Percentiles rank a stretch among this genome's conserved stretches.
phyloP scores from a whole-genome alignment of 768 basidiomycete genomes.

The Panellus pusillus region DNA sequence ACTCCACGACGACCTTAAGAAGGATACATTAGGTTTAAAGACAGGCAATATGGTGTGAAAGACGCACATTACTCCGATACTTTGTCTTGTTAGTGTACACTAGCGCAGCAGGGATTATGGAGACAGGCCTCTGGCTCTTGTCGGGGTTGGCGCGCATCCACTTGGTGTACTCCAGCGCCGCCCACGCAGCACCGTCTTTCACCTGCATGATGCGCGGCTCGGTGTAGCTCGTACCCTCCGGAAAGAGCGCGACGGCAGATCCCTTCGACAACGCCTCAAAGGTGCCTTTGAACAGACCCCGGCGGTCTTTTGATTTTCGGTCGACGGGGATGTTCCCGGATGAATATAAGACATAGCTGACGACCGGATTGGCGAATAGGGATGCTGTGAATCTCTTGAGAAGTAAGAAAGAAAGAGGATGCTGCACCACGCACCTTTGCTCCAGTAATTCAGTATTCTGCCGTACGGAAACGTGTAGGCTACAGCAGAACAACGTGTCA shows the following conservation, averaged over 20 bases:
- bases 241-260: constrained; percentile 88
- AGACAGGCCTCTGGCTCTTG: constrained; percentile 45
- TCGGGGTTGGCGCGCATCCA: constrained; percentile 65
- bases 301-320: constrained; percentile 90
- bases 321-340: constrained; percentile 99
- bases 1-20: constrained; percentile 72
- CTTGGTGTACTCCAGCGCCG: constrained; percentile 87
- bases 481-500: constrained; percentile 27
- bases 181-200: constrained; percentile 94
- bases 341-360: constrained; percentile 73
- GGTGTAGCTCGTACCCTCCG: constrained; percentile 92
- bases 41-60: constrained; percentile 27
- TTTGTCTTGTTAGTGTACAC: constrained; percentile 96
- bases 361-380: constrained; percentile 77
- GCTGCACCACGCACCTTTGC: constrained; percentile 62
- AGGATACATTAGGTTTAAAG: constrained; percentile 1
- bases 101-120: constrained; percentile 82
- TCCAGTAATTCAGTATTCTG: constrained; percentile 89
- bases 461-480: constrained; percentile 81
- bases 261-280: constrained; percentile 82
- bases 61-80: constrained; percentile 84
- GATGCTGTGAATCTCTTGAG: constrained; percentile 44
- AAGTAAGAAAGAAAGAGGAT: not conserved
- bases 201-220: constrained; percentile 91
- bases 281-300: constrained; percentile 83